Evolutionary conservation across 805 yeast species (phyloP).

Genomic region (Pichia sporocuriosa): DNA sequence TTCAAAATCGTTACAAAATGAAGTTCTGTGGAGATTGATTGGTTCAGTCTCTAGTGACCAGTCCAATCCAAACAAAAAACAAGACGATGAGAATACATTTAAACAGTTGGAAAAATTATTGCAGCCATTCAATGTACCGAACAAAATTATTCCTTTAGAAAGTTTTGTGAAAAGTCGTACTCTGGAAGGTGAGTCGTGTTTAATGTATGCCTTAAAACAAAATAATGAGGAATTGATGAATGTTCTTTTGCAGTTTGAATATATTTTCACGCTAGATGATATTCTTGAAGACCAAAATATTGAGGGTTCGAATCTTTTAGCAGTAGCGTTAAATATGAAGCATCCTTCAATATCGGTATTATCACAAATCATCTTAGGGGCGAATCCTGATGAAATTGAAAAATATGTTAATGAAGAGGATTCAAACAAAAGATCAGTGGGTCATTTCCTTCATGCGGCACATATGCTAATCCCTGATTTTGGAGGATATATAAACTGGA

Average conservation of each 20-base stretch:
- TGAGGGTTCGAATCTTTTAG: constrained; percentile 49
- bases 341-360: constrained; percentile 32
- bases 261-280: constrained; percentile 57
- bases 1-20: constrained; percentile 39
- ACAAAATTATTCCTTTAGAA: constrained; percentile 13
- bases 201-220: constrained; percentile 54
- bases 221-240: constrained; percentile 39
- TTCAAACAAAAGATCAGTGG: constrained; percentile 50
- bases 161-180: constrained; percentile 33
- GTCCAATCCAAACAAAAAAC: constrained; percentile 18
- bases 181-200: constrained; percentile 62
- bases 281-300: constrained; percentile 56
- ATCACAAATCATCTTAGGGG: constrained; percentile 35
- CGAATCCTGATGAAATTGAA: constrained; percentile 38
- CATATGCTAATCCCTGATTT: constrained; percentile 42
- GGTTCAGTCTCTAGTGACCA: constrained; percentile 24
- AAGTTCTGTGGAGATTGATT: constrained; percentile 47
- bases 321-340: constrained; percentile 54
- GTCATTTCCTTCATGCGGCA: constrained; percentile 65
- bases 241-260: constrained; percentile 38
- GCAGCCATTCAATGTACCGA: constrained; percentile 11
- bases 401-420: constrained; percentile 49
- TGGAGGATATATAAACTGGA: constrained; percentile 67
- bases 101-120: constrained; percentile 14
- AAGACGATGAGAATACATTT: constrained; percentile 15